Percentiles rank a stretch among this genome's conserved stretches.
phyloP scores from a whole-genome alignment of 306 rosid genomes.

The Lathyrus sativus region DNA sequence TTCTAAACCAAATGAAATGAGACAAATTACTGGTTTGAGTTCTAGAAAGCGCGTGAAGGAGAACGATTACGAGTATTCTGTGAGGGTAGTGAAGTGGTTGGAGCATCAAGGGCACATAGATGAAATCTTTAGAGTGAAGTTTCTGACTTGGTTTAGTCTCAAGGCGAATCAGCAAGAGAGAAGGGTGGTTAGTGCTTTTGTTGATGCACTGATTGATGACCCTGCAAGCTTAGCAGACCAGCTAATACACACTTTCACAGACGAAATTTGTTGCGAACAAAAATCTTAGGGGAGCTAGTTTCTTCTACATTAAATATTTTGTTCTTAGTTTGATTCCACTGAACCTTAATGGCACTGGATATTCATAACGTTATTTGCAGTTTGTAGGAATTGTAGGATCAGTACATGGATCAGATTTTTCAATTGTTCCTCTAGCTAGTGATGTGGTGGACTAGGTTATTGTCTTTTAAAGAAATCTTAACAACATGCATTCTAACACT shows the following conservation, averaged over 20 bases:
- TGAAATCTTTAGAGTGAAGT: conserved; percentile 73
- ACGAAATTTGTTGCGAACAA: conserved; percentile 64
- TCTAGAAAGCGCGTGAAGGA: conserved; percentile 56
- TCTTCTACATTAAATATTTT: conserved; percentile 40
- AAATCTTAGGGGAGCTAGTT: conserved; percentile 41
- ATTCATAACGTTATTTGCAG: conserved; percentile 25
- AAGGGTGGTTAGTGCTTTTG: conserved; percentile 81
- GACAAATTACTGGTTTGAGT: conserved; percentile 39
- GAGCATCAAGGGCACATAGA: conserved; percentile 73
- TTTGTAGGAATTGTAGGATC: conserved; percentile 35
- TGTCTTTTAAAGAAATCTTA: conserved; percentile 18
- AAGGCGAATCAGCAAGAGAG: conserved; percentile 76
- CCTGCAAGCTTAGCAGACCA: conserved; percentile 89
- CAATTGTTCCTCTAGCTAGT: conserved; percentile 5
- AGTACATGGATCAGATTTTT: conserved; percentile 35
- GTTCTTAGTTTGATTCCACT: conserved; percentile 13
- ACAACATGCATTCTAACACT: conserved; percentile 2
- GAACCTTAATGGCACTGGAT: conserved; percentile 41
- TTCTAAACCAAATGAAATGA: conserved; percentile 49
- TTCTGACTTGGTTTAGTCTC: conserved; percentile 96
- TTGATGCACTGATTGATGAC: conserved; percentile 77
- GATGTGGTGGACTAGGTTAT: conserved; percentile 3
- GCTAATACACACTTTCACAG: conserved; percentile 75
- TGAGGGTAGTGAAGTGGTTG: conserved; percentile 72
- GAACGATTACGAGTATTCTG: conserved; percentile 74